Percentiles rank a stretch among this genome's conserved stretches.
These are phyloP conservation scores for Wilcoxina mikolae DNA, from an alignment of 495 filamentous ascomycete species.

Conservation along the genomic window DNA sequence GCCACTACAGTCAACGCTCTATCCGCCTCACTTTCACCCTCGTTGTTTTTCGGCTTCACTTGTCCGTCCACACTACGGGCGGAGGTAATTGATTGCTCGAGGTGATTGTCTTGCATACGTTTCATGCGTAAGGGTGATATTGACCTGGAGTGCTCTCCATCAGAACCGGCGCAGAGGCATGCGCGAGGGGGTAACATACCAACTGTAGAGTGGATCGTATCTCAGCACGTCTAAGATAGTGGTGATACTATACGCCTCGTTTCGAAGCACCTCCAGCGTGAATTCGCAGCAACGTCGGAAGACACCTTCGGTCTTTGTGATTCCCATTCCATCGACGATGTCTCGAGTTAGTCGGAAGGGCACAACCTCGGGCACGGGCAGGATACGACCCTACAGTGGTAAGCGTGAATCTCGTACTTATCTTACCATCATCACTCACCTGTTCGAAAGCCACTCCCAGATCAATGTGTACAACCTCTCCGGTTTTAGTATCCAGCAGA, in stretches of 20 bases:
- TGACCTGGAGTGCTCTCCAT: slow-evolving; percentile 22
- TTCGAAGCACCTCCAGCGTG: slow-evolving; percentile 78
- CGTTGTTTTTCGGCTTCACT: slow-evolving; percentile 45
- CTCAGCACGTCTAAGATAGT: slow-evolving; percentile 90
- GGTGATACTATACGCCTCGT: slow-evolving; percentile 91
- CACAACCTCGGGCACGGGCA: slow-evolving; percentile 87
- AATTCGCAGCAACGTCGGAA: slow-evolving; percentile 96
- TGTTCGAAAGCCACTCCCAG: slow-evolving; percentile 90
- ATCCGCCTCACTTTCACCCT: slow-evolving; percentile 85
- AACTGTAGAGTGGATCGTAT: slow-evolving; percentile 90
- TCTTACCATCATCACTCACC: no score
- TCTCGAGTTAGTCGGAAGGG: slow-evolving; percentile 92
- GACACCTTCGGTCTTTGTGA: slow-evolving; percentile 86
- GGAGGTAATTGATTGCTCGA: neutral
- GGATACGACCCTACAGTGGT: slow-evolving; percentile 51
- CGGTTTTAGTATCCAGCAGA: slow-evolving; percentile 72
- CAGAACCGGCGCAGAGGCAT: neutral
- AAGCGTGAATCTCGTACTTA: neutral
- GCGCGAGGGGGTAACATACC: slow-evolving; percentile 35
- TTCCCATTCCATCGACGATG: slow-evolving; percentile 91
- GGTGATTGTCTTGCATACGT: slow-evolving; percentile 47
- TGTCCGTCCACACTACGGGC: slow-evolving; percentile 3
- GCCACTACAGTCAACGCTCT: slow-evolving; percentile 79
- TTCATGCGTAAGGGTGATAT: slow-evolving; percentile 77
- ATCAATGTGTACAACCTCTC: slow-evolving; percentile 94